Evolutionary conservation across 2,329 filamentous ascomycete genomes (phyloP).

Genomic region (Myotisia sp.): DNA sequence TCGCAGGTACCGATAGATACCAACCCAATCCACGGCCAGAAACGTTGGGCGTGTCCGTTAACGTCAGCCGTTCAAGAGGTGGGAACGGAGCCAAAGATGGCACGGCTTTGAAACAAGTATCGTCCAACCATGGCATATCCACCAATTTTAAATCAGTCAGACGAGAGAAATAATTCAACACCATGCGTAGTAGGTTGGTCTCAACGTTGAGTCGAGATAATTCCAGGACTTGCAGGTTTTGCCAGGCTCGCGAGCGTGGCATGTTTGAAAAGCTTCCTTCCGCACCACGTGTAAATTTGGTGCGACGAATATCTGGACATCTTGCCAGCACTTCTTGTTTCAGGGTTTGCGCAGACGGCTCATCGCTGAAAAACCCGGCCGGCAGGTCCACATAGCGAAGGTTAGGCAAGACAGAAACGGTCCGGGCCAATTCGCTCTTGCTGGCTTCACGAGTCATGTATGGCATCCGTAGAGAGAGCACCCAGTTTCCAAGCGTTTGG

Average conservation of each 20-base stretch:
- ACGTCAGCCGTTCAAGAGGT: slow-evolving; percentile 54
- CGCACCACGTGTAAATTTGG: slow-evolving; percentile 66
- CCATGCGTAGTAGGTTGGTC: slow-evolving; percentile 44
- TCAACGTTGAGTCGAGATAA: slow-evolving; percentile 26
- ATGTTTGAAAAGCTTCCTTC: slow-evolving; percentile 64
- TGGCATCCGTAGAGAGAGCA: slow-evolving; percentile 71
- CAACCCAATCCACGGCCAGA: slow-evolving; percentile 55
- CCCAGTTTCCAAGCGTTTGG: slow-evolving; percentile 51
- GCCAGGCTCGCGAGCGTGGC: slow-evolving; percentile 38
- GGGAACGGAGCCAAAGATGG: slow-evolving; percentile 59
- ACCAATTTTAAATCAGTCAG: slow-evolving; percentile 63
- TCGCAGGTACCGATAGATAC: slow-evolving; percentile 51
- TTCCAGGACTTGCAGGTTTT: slow-evolving; percentile 29
- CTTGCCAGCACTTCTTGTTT: slow-evolving; percentile 71
- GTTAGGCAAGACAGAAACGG: slow-evolving; percentile 71
- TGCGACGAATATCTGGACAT: slow-evolving; percentile 74
- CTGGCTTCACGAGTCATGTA: slow-evolving; percentile 89
- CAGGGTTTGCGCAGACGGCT: slow-evolving; percentile 57
- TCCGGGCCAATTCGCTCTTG: slow-evolving; percentile 70
- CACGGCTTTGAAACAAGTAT: slow-evolving; percentile 57
- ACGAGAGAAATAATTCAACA: slow-evolving; percentile 50
- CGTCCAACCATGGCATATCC: slow-evolving; percentile 55
- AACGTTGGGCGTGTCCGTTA: slow-evolving; percentile 57
- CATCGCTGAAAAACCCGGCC: slow-evolving; percentile 72
- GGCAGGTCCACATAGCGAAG: slow-evolving; percentile 82